Percentiles rank a stretch among this genome's conserved stretches.
These are phyloP conservation scores for Verruconis gallopava DNA, from an alignment of 2,329 filamentous ascomycete species.

Conservation along the genomic window DNA sequence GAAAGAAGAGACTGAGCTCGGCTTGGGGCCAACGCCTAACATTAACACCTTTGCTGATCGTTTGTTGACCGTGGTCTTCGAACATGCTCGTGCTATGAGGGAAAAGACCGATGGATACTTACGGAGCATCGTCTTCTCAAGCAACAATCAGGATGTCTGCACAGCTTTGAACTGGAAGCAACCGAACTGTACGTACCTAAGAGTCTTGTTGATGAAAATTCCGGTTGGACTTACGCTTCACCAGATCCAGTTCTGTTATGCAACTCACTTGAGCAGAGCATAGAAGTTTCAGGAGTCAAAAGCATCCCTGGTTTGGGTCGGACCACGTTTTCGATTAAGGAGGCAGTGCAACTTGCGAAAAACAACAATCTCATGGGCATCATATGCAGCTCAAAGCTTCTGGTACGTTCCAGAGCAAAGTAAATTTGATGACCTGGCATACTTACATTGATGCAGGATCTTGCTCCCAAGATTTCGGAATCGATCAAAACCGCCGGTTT, in stretches of 20 bases:
- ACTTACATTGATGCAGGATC: conserved; percentile 46
- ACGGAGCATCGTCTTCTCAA: conserved; percentile 84
- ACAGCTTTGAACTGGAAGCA: conserved; percentile 98
- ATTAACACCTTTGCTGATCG: conserved; percentile 79
- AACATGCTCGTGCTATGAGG: conserved; percentile 64
- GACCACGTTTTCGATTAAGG: conserved; percentile 77
- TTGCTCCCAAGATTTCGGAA: conserved; percentile 82
- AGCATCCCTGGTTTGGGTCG: conserved; percentile 22
- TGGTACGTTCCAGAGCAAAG: conserved; percentile 46
- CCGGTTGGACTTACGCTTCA: background rate
- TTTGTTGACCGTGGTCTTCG: conserved; percentile 75
- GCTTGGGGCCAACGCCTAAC: conserved; percentile 62
- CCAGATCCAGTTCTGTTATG: conserved; percentile 84
- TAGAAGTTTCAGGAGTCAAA: conserved; percentile 13
- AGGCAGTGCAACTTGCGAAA: conserved; percentile 82
- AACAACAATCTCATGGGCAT: conserved; percentile 98
- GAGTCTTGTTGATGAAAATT: background rate
- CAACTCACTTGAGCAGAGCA: conserved; percentile 64
- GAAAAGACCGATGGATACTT: conserved; percentile 55
- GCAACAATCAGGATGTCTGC: conserved; percentile 80
- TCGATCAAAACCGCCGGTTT: conserved; percentile 91
- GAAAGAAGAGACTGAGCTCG: conserved; percentile 56
- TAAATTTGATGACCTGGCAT: background rate
- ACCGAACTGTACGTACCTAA: conserved; percentile 59
- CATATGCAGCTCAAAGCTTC: conserved; percentile 72